Evolutionary conservation across 345 rosid species (phyloP).

Genomic region (Combretum micranthum): DNA sequence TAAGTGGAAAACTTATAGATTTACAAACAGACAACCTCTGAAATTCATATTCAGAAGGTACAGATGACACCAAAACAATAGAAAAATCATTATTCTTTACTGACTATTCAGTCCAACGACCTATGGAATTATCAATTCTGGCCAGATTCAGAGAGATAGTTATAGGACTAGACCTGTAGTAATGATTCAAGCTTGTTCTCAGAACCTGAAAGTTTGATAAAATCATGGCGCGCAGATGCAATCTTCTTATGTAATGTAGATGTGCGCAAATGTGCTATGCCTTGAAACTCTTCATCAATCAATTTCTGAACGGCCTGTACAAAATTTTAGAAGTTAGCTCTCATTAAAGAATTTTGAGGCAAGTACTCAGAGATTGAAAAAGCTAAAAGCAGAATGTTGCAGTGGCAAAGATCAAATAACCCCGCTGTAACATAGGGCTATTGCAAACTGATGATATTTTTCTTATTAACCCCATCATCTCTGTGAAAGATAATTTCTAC

Average conservation of each 20-base stretch:
- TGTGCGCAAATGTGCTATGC: constrained; percentile 81
- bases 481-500: too few species aligned
- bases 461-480: too few species aligned
- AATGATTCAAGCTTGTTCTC: constrained; percentile 92
- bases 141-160: neutral
- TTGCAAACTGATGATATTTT: too few species aligned
- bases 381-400: too few species aligned
- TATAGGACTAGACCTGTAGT: constrained; percentile 51
- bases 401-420: too few species aligned
- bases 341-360: neutral
- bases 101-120: neutral
- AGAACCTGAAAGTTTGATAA: constrained; percentile 74
- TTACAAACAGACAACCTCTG: too few species aligned
- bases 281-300: constrained; percentile 88
- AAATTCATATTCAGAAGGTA: too few species aligned
- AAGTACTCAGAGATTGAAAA: neutral
- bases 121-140: neutral
- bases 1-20: too few species aligned
- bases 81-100: too few species aligned
- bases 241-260: constrained; percentile 86
- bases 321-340: constrained; percentile 5
- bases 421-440: too few species aligned
- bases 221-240: constrained; percentile 91
- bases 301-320: constrained; percentile 91
- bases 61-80: too few species aligned